Base-by-base conservation (phyloP, 768 basidiomycete species). In the Rhodotorula kratochvilovae region DNA sequence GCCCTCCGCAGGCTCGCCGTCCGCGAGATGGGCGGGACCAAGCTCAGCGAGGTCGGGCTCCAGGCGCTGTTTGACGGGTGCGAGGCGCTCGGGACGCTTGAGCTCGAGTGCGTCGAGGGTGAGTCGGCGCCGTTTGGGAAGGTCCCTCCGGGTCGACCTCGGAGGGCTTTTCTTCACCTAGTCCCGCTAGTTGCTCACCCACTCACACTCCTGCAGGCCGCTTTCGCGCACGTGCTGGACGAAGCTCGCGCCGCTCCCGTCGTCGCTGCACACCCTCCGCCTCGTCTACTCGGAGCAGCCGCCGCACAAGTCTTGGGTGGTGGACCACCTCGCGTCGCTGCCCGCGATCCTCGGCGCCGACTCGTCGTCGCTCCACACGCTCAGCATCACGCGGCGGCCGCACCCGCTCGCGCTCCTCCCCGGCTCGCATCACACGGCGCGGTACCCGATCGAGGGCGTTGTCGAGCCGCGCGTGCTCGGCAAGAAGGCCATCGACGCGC, bases 231-330 rank as follows among this genome's bases (percentile, higher is more conserved):
- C 57, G 23, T 63, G 61, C 58, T 74, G 73, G 73, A 23, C 45
- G 19, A 60, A 58, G 29, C 54, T 74, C 50, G 16, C 51, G 4
- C 54, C 59, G 2, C 60, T 64, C 31, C 68, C 69, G 1, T 11
- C 68, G n/a, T 50, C 62, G 3, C 66, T 74, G 25, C 57, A 36
- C 33, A 46, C 58, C 21, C 45, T 74, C 58, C 46, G 39, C 39
- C 29, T 74, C 54, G 3, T 16, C 51, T 74, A 64, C 60, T 57
- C 66, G 53, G 73, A 74, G 33, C 55, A 59, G 2, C 23, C 43
- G 0, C 73, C 73, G 31, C 73, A 74, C 73, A 74, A 74, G 51
- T 64, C 66, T 23, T 74, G 73, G 73, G 45, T 39, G 1, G 42
- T 66, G 39, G 73, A 74, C 59, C 73, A 74, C 59, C 59, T 74